Evolutionary conservation across 1,284 basidiomycete genomes (phyloP).

Genomic region (Agaricales sp.): DNA sequence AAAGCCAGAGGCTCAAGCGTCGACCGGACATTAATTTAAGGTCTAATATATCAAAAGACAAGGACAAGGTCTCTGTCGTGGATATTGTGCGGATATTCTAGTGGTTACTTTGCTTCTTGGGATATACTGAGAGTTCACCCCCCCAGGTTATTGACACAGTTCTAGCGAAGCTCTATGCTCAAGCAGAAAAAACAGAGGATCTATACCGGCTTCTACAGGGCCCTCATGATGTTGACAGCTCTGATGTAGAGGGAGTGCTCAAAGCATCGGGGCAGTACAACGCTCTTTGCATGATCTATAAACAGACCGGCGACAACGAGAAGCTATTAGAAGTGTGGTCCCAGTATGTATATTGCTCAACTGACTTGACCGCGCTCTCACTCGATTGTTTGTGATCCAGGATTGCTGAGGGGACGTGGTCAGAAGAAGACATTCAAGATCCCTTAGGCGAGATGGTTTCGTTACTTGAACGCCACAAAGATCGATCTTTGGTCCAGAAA

Average conservation of each 20-base stretch:
- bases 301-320: conserved; percentile 41
- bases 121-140: neutral
- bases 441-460: conserved; percentile 61
- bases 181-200: conserved; percentile 51
- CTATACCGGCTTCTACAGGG: conserved; percentile 52
- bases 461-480: conserved; percentile 50
- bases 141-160: conserved; percentile 65
- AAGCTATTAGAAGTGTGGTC: conserved; percentile 63
- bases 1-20: conserved; percentile 28
- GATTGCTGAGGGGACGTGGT: conserved; percentile 60
- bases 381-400: conserved; percentile 27
- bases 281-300: conserved; percentile 56
- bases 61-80: neutral
- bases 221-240: conserved; percentile 45
- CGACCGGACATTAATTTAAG: too few species aligned
- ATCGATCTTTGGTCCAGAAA: conserved; percentile 51
- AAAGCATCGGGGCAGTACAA: conserved; percentile 44
- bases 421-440: conserved; percentile 55
- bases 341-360: conserved; percentile 38
- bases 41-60: conserved; percentile 6
- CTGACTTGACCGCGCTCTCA: conserved; percentile 1
- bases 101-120: too few species aligned
- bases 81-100: neutral
- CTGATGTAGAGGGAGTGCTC: conserved; percentile 58
- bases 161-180: conserved; percentile 64